Evolutionary conservation across 2,329 filamentous ascomycete genomes (phyloP).

Genomic region (Fusarium secorum): DNA sequence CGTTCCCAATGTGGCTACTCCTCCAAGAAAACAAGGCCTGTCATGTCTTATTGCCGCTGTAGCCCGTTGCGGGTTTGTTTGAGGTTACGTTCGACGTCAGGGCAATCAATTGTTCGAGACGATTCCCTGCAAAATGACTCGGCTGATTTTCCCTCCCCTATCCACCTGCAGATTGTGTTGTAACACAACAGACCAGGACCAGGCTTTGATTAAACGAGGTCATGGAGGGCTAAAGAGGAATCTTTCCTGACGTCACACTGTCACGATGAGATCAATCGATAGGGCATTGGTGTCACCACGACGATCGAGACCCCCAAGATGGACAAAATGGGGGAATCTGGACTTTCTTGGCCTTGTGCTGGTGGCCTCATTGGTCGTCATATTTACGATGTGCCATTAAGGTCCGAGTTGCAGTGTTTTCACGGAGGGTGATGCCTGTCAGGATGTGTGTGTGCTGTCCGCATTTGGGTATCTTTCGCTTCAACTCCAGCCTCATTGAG

Average conservation of each 20-base stretch:
- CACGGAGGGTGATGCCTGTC: conserved; percentile 9
- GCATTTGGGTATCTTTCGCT: conserved; percentile 32
- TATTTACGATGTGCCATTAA: conserved; percentile 5
- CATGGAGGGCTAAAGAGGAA: background rate
- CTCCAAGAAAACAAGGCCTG: conserved; percentile 22
- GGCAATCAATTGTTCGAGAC: conserved; percentile 6
- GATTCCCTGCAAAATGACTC: conserved; percentile 24
- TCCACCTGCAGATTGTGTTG: background rate
- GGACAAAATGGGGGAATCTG: background rate
- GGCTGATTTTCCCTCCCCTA: conserved; percentile 11
- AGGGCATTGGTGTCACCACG: conserved; percentile 13
- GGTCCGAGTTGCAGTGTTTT: background rate
- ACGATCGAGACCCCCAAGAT: conserved; percentile 15
- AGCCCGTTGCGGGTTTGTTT: conserved; percentile 12
- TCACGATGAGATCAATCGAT: conserved; percentile 35
- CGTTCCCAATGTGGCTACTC: conserved; percentile 21
- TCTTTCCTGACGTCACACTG: conserved; percentile 28
- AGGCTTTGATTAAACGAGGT: conserved; percentile 3
- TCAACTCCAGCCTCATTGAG: conserved; percentile 39
- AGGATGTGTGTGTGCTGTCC: conserved; percentile 26
- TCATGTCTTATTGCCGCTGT: conserved; percentile 22
- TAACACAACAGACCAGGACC: background rate
- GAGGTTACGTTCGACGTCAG: conserved; percentile 33
- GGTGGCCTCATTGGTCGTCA: conserved; percentile 10
- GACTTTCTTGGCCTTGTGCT: background rate